These are phyloP conservation scores for Melaleuca quinquenervia DNA, from an alignment of 345 rosid genomes.

Conservation along the genomic window DNA sequence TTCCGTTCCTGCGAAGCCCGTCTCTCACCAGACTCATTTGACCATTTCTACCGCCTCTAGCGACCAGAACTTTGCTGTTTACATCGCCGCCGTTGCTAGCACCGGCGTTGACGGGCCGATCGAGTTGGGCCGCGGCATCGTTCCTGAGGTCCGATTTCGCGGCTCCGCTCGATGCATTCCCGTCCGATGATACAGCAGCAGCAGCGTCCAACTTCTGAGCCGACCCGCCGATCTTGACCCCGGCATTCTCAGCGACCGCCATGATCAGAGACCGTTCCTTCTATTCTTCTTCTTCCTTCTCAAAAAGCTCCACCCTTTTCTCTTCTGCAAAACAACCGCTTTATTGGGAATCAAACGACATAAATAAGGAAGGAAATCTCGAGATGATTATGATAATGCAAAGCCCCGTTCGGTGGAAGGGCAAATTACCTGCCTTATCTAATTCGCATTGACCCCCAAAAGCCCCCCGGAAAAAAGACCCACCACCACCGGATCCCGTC, in stretches of 20 bases:
- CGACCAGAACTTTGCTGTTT: constrained; percentile 8
- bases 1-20: constrained; percentile 6
- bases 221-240: constrained; percentile 53
- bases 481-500: neutral
- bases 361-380: neutral
- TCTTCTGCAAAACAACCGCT: neutral
- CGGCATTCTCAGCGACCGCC: constrained; percentile 96
- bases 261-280: constrained; percentile 26
- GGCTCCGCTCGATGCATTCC: constrained; percentile 28
- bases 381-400: neutral
- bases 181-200: constrained; percentile 19
- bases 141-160: constrained; percentile 40
- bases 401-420: neutral
- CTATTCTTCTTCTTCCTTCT: neutral
- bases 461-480: constrained; percentile 15
- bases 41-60: constrained; percentile 13
- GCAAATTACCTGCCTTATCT: constrained; percentile 27
- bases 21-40: constrained; percentile 6
- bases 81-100: neutral
- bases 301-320: neutral
- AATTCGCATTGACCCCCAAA: constrained; percentile 8
- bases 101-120: neutral
- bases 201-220: constrained; percentile 48
- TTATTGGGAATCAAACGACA: neutral
- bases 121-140: constrained; percentile 11